Percentiles rank a stretch among this genome's conserved stretches.
phyloP scores from a whole-genome alignment of 371 early-diverging fungal species.

The Astathelohania contejeani region DNA sequence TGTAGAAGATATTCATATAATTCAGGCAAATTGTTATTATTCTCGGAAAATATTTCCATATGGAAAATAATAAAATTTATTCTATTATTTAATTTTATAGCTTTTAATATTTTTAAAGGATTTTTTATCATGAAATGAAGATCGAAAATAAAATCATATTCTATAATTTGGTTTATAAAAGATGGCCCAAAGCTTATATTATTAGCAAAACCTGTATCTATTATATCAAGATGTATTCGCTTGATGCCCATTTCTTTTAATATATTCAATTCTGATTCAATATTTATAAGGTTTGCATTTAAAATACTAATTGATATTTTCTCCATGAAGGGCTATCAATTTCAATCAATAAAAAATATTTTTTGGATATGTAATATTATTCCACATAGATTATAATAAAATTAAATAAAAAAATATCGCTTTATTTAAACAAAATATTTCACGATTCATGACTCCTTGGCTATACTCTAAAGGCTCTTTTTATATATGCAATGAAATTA shows the following conservation, averaged over 20 bases:
- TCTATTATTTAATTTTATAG: conserved; percentile 24
- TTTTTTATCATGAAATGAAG: conserved; percentile 47
- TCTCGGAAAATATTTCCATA: conserved; percentile 1
- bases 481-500: too few species aligned
- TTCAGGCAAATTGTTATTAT: background rate
- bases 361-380: too few species aligned
- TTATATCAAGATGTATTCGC: conserved; percentile 43
- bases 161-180: conserved; percentile 37
- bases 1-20: too few species aligned
- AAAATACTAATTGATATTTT: conserved; percentile 6
- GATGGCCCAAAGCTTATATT: conserved; percentile 45
- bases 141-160: conserved; percentile 38
- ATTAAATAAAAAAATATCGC: too few species aligned
- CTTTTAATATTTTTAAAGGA: conserved; percentile 26
- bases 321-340: background rate
- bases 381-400: too few species aligned
- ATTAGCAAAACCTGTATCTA: conserved; percentile 42
- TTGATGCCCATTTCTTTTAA: conserved; percentile 21
- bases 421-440: too few species aligned
- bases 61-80: conserved; percentile 31
- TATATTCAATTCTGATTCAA: conserved; percentile 25
- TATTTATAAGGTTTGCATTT: conserved; percentile 3
- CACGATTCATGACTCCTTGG: too few species aligned
- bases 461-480: too few species aligned
- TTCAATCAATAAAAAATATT: too few species aligned